Base-by-base conservation (phyloP, 164 flowering plant species). In the Magnolia sinica region DNA sequence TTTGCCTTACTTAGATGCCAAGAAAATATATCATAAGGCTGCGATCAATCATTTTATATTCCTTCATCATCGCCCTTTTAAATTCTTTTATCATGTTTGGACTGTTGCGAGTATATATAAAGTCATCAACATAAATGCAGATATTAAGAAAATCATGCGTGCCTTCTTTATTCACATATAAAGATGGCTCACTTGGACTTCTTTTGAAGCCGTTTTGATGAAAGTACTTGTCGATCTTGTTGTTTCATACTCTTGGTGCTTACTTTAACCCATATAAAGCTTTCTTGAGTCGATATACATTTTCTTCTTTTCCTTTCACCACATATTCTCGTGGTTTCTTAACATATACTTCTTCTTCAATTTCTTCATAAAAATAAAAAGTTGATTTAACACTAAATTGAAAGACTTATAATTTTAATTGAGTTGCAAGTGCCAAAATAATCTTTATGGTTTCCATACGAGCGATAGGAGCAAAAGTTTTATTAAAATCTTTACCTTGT, bases 1-100 rank as follows among this genome's bases (percentile, higher is more conserved):
- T 18, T 23, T 74, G 74, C n/a, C 29, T 49, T 3, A 79, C 77
- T 70, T 79, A 77, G 6, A 74, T 74, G 3, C 65, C 77, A n/a
- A 74, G 55, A 64, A 74, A 61, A 4, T 68, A 79, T 64, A 59
- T 74, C 74, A 74, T 61, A 16, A 74, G 64, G 0, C 71, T 71
- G 27, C 74, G 59, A 37, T 74, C 55, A 6, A 58, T 74, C 81
- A 74, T 74, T 55, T 71, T 71, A 79, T 75, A 71, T 37, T 71
- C 74, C 29, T 64, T 71, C 67, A 74, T 70, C 78, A 74, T 64
- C 0, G 50, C 49, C 7, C 66, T 71, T 16, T 71, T 64, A n/a
- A 79, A 79, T 0, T 75, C 55, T 55, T 75, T 52, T 3, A 29
- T 7, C 55, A 75, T 50, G 31, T 45, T 75, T 5, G 0, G 16